Percentiles rank a stretch among this genome's conserved stretches.
These are phyloP conservation scores for Thalassiosira mediterranea DNA, from an alignment of 352 stramenopile genomes.

Conservation along the genomic window DNA sequence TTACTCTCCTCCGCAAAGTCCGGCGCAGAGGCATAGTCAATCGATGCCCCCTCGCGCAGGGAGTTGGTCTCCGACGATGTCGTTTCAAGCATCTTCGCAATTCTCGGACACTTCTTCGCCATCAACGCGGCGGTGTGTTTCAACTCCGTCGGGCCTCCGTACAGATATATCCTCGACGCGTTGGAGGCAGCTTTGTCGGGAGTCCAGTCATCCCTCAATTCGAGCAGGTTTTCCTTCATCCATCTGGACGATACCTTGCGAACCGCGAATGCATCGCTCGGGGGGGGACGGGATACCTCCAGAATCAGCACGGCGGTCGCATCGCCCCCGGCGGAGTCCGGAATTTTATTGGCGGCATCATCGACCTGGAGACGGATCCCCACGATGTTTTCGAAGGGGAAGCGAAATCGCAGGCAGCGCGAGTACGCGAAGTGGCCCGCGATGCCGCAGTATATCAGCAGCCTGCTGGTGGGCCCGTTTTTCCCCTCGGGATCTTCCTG, in stretches of 20 bases:
- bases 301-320: not conserved
- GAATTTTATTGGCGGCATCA: not conserved
- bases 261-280: not conserved
- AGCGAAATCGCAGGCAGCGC: not conserved
- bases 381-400: not conserved
- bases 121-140: constrained; percentile 4
- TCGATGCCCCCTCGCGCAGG: not conserved
- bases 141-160: constrained; percentile 2
- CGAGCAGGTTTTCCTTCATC: not conserved
- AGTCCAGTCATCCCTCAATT: not conserved
- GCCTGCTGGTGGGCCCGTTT: not conserved
- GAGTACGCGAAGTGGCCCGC: constrained; percentile 11
- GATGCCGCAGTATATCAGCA: not conserved
- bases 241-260: not conserved
- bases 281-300: not conserved
- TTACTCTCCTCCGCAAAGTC: not conserved
- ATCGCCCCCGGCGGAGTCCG: not conserved
- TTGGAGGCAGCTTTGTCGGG: not conserved
- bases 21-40: constrained; percentile 1
- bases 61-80: not conserved
- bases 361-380: constrained; percentile 1
- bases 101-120: not conserved
- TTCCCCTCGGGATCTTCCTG: not conserved
- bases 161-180: constrained; percentile 1
- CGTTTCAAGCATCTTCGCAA: constrained; percentile 8